Base-by-base conservation (phyloP, 176 grass and related monocot genomes). In the Echinochloa phyllopogon region DNA sequence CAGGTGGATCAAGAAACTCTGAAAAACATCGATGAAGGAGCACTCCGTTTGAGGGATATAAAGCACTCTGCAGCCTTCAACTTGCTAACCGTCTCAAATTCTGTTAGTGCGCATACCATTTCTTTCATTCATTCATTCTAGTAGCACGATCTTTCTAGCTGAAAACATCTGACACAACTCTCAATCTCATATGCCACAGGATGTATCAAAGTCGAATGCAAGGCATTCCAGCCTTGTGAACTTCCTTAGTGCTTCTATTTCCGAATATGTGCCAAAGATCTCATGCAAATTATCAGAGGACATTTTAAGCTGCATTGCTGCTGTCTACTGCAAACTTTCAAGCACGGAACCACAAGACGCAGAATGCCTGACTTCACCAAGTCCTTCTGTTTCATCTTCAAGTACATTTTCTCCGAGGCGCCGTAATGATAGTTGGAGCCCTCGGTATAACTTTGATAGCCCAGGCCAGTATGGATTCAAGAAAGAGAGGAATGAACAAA, bases 221-320 rank as follows among this genome's bases (percentile, higher is more conserved):
- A 87, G 80, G 79, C 82, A 87, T 80, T 85, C 86, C 29, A 98
- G 91, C 69, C 89, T 98, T 14, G 96, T 92, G 21, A 94, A 95
- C 78, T 93, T 95, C 84, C 73, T 98, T 48, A 92, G 83, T 29
- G 88, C 75, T 74, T 87, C 88, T 81, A 87, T 92, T 24, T 86
- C 87, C 8, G 89, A 94, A 14, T 88, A 94, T 27, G 77, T 94
- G 62, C 76, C 89, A 6, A 94, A 95, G 80, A 92, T 95, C 20
- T 86, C 93, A 70, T 91, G 92, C 92, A 92, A 90, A 75, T 69
- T 98, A 44, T 98, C 96, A 8, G 96, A 98, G 78, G 96, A 98
- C 74, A 95, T 98, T 60, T 68, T 98, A 37, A 52, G 86, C 55
- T 98, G 91, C 89, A 98, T 98, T 83, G 85, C 83, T 55, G 62